phyloP scores from a whole-genome alignment of 495 filamentous ascomycete genomes.

The Xanthoparmelia taractica region DNA sequence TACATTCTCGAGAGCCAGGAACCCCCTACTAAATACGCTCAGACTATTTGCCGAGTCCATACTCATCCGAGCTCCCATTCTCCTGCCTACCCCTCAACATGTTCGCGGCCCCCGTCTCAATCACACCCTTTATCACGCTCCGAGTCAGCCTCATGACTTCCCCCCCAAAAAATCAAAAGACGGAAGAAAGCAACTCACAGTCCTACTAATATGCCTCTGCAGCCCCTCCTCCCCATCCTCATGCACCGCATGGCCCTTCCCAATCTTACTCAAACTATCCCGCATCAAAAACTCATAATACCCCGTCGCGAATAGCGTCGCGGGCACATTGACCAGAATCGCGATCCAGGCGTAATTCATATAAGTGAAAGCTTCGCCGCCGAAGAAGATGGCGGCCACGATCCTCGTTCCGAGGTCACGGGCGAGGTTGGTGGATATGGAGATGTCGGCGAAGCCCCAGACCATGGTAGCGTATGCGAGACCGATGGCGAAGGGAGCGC shows the following conservation, averaged over 20 bases:
- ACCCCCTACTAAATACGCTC: neutral
- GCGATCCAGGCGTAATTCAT: constrained; percentile 42
- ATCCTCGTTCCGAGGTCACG: constrained; percentile 47
- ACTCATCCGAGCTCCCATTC: constrained; percentile 17
- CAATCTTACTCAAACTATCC: constrained; percentile 43
- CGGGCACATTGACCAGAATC: constrained; percentile 45
- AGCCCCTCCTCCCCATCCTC: constrained; percentile 45
- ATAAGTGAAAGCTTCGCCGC: constrained; percentile 41
- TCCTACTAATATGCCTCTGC: constrained; percentile 40
- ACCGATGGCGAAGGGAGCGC: constrained; percentile 44
- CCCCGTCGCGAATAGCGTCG: constrained; percentile 43
- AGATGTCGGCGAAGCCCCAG: constrained; percentile 42
- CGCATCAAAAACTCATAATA: constrained; percentile 47
- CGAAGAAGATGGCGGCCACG: constrained; percentile 49
- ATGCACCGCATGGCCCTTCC: constrained; percentile 40
- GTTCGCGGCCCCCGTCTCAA: constrained; percentile 22
- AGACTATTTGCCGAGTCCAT: constrained; percentile 2
- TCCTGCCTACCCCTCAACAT: constrained; percentile 7
- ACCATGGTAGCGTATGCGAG: constrained; percentile 44
- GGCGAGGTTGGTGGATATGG: constrained; percentile 46
- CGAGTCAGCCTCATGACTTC: neutral
- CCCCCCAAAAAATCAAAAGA: neutral
- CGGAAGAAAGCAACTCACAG: constrained; percentile 18
- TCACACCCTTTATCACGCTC: constrained; percentile 17
- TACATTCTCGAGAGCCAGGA: no score